Base-by-base conservation (phyloP, 352 stramenopile species). In the Globisporangium perplexum region DNA sequence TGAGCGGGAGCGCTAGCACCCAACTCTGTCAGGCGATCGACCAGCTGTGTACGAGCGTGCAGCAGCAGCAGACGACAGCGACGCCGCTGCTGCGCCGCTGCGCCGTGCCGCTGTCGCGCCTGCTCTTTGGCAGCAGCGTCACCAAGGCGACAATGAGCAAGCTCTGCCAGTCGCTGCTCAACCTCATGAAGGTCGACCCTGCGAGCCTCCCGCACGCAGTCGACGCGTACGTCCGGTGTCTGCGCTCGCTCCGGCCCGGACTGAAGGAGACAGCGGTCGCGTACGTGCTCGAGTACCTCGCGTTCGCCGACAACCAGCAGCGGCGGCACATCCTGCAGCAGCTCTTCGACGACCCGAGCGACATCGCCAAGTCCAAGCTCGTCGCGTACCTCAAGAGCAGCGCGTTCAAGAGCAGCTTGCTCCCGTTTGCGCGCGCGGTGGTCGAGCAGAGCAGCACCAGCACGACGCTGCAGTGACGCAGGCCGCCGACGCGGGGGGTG, bases 311-410 rank as follows among this genome's bases (percentile, higher is more conserved):
- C 33, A 46, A 56, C 1, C 28, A 30, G 1, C 74, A 88, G 46
- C 67, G 72, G 10, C 69, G 71, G n/a, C 57, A 71, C 35, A 79
- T 93, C 20, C 50, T 93, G 47, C 68, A 81, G 45, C 62, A 74
- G 35, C 62, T 93, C 24, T 90, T 90, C 39, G 66, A 89, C 46
- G 80, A 93, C 44, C 49, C 74, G 17, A 89, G 83, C 46, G 80
- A 91, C 45, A 69, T 88, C 17, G 77, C 78, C n/a, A 90, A 87
- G 59, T 77, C 63, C 41, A 93, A 90, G 38, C 59, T 93, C 30
- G 55, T 77, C 4, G 58, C 76, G 24, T 88, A 86, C 59, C 58
- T 93, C 33, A 93, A 90, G 55, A 90, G 74, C 48, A 49, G 68
- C 8, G 63, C 80, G 18, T 90, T 86, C 62, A 86, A 85, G 38